Base-by-base conservation (phyloP, 352 stramenopile species). In the Phytophthora nicotianae region DNA sequence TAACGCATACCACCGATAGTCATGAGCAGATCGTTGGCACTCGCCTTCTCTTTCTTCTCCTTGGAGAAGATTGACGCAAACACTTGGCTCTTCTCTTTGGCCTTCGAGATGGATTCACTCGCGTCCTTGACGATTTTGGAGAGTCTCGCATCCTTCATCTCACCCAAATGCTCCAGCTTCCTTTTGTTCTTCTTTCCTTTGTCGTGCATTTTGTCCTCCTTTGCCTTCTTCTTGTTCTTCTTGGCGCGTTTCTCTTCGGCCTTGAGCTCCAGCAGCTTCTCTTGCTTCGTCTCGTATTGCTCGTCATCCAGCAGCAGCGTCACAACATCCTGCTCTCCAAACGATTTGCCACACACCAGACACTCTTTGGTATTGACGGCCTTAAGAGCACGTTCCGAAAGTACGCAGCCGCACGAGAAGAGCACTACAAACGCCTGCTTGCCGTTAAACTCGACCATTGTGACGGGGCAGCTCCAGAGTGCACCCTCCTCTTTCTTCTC, bases 331-430 rank as follows among this genome's bases (percentile, higher is more conserved):
- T 73, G 71, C 7, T 75, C 70, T n/a, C 76, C 62, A 26, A 83
- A 86, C 0, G 81, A 37, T 11, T 81, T 79, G 19, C 79, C 70
- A 41, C 83, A 96, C 46, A 83, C 78, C 23, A 93, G 73, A 63
- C 81, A 91, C 48, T 95, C 83, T 6, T 64, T 73, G 4, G 78
- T 79, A 19, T 82, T 71, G 32, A 98, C 85, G 46, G 96, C 87
- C 56, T 93, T 93, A 27, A 96, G 59, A 42, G 90, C 85, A 24
- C 88, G 88, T 56, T 96, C 91, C 24, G 88, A 95, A 7, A 98
- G 57, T 29, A 98, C 89, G 55, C 88, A 97, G 26, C 91, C 91
- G 41, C 90, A 97, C 50, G 64, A 71, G 20, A 83, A 78, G 9
- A 95, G 48, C 42, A 96, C 74, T 38, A 93, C 72, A 57, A 98